phyloP scores from a whole-genome alignment of 192 early-diverging fungal genomes.

The Backusella morwellensis region DNA sequence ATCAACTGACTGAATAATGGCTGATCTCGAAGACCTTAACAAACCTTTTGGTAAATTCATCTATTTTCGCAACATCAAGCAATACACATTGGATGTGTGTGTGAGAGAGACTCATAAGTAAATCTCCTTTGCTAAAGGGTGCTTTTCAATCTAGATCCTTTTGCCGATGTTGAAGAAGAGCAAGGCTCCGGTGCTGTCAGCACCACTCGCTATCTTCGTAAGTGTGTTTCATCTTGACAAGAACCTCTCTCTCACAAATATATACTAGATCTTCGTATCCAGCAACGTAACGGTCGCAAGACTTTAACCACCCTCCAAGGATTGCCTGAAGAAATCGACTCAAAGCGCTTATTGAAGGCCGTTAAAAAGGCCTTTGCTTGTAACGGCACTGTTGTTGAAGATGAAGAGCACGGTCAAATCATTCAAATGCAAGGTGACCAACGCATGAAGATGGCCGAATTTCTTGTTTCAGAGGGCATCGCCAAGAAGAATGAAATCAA shows the following conservation, averaged over 20 bases:
- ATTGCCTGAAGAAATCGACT: slow-evolving; percentile 80
- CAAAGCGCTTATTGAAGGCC: slow-evolving; percentile 90
- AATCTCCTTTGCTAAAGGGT: slow-evolving; percentile 6
- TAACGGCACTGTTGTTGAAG: slow-evolving; percentile 92
- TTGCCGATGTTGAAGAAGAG: slow-evolving; percentile 52
- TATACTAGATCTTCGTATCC: slow-evolving; percentile 89
- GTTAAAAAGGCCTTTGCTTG: slow-evolving; percentile 98
- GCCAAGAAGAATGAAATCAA: slow-evolving; percentile 85
- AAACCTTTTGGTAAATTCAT: slow-evolving; percentile 33
- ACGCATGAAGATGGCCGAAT: slow-evolving; percentile 75
- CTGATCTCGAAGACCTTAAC: slow-evolving; percentile 35
- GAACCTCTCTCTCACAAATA: no score
- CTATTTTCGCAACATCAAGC: not conserved
- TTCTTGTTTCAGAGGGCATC: slow-evolving; percentile 78
- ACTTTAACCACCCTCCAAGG: slow-evolving; percentile 95
- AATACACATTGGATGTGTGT: not conserved
- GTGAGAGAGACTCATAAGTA: slow-evolving; percentile 9
- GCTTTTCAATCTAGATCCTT: slow-evolving; percentile 32
- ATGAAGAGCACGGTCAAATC: slow-evolving; percentile 88
- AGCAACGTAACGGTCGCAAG: slow-evolving; percentile 96
- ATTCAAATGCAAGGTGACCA: slow-evolving; percentile 98
- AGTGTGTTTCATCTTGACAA: slow-evolving; percentile 8
- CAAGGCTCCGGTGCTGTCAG: slow-evolving; percentile 21
- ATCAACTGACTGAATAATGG: slow-evolving; percentile 11
- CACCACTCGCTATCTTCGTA: slow-evolving; percentile 45